phyloP scores from a whole-genome alignment of 2,329 filamentous ascomycete genomes.

The Xylariaceae sp. region DNA sequence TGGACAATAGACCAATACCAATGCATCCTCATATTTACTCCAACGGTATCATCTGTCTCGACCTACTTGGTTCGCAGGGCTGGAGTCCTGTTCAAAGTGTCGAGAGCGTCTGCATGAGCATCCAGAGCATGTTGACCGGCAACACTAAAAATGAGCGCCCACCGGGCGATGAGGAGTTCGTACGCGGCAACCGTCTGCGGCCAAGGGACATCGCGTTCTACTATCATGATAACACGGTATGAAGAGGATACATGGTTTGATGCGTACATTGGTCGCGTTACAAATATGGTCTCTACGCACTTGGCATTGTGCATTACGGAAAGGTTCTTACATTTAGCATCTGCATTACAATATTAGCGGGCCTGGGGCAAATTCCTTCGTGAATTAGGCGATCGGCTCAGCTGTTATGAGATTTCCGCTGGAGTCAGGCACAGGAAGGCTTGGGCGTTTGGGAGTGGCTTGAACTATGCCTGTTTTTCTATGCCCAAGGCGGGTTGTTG shows the following conservation, averaged over 20 bases:
- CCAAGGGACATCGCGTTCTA: constrained; percentile 91
- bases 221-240: constrained; percentile 89
- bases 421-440: background rate
- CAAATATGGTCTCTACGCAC: constrained; percentile 10
- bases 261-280: constrained; percentile 2
- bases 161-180: constrained; percentile 88
- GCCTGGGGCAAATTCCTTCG: background rate
- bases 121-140: constrained; percentile 97
- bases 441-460: constrained; percentile 2
- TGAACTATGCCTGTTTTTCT: background rate
- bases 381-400: background rate
- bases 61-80: constrained; percentile 83
- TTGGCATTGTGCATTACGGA: constrained; percentile 26
- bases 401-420: background rate
- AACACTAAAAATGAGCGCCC: constrained; percentile 92
- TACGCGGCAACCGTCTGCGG: constrained; percentile 76
- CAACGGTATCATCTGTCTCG: constrained; percentile 97
- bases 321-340: constrained; percentile 2
- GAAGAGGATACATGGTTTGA: constrained; percentile 15
- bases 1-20: constrained; percentile 73
- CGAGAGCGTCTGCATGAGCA: constrained; percentile 94
- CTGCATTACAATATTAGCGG: background rate
- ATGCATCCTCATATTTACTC: constrained; percentile 98
- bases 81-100: constrained; percentile 98
- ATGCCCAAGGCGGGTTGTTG: background rate